Base-by-base conservation (phyloP, 1,284 basidiomycete species). In the Flammula alnicola region DNA sequence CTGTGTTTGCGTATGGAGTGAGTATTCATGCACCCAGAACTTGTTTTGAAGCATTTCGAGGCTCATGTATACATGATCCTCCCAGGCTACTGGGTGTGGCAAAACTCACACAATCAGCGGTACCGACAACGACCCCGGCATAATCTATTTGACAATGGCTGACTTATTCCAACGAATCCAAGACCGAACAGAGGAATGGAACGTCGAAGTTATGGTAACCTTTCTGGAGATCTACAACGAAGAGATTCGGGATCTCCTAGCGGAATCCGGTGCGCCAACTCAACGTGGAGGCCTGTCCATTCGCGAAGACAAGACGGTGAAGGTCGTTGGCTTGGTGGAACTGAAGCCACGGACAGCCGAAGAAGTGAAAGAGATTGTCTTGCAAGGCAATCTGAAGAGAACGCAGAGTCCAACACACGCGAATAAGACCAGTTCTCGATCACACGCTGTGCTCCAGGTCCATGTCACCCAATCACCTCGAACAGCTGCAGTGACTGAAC, bases 161-260 rank as follows among this genome's bases (percentile, higher is more conserved):
- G 93, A 97, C 68, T 83, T 98, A 50, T 98, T 97, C 67, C 85
- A 88, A 58, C 82, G 86, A 39, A 95, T 98, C 56, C 85, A 91
- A 46, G 91, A 95, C 61, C 80, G 87, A 50, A 81, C 77, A 62
- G 89, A 90, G 46, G 88, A 95, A 27, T 85, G 85, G 78, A 86
- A 85, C 46, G 85, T 88, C 31, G 88, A 94, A 60, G 89, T 98
- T 41, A 79, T 86, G 60, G 90, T 98, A 48, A 95, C 93, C 3
- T 97, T 97, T 71, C 84, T 98, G 50, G 95, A 98, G 69, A 96
- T 98, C 45, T 98, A 98, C 77, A 98, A 98, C 66, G 95, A 98
- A 70, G 92, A 93, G 64, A 98, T 98, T 58, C 89, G 93, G n/a
- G 95, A 98, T 69, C 84, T 98, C 14, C 84, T 98, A 35, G 73